These are phyloP conservation scores for Trametes pubescens DNA, from an alignment of 1,284 basidiomycete genomes.

Conservation along the genomic window DNA sequence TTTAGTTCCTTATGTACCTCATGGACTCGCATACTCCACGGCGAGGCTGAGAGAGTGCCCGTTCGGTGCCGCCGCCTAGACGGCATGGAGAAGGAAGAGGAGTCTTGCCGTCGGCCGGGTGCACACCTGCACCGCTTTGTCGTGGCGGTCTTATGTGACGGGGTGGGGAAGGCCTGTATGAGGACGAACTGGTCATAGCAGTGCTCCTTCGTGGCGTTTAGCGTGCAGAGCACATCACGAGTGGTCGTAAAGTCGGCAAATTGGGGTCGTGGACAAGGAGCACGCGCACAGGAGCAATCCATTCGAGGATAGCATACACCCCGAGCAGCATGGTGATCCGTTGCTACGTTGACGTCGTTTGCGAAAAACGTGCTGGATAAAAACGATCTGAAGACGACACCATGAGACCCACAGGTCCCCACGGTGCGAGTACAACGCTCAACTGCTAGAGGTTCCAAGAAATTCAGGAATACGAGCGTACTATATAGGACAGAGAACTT, in stretches of 20 bases:
- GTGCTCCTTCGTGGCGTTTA: not conserved
- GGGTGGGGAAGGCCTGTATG: not conserved
- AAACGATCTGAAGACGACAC: too few relatives aligned
- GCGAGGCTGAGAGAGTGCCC: not conserved
- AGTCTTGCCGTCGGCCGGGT: not conserved
- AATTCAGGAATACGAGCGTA: too few relatives aligned
- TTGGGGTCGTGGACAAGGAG: not conserved
- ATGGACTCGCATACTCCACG: not conserved
- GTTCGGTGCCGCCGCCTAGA: not conserved
- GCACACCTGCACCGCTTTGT: not conserved
- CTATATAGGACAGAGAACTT: too few relatives aligned
- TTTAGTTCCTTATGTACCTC: not conserved
- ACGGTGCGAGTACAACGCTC: too few relatives aligned
- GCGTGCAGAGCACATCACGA: not conserved
- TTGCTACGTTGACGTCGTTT: too few relatives aligned
- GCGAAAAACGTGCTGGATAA: too few relatives aligned
- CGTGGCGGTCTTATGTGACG: not conserved
- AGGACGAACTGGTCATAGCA: not conserved
- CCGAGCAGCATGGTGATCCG: not conserved
- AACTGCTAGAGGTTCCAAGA: too few relatives aligned
- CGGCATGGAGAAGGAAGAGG: not conserved
- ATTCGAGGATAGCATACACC: not conserved
- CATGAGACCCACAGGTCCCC: too few relatives aligned
- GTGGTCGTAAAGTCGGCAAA: not conserved
- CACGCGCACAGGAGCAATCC: not conserved